These are phyloP conservation scores for Monosporascus sp. DNA, from an alignment of 2,329 filamentous ascomycete genomes.

Conservation along the genomic window DNA sequence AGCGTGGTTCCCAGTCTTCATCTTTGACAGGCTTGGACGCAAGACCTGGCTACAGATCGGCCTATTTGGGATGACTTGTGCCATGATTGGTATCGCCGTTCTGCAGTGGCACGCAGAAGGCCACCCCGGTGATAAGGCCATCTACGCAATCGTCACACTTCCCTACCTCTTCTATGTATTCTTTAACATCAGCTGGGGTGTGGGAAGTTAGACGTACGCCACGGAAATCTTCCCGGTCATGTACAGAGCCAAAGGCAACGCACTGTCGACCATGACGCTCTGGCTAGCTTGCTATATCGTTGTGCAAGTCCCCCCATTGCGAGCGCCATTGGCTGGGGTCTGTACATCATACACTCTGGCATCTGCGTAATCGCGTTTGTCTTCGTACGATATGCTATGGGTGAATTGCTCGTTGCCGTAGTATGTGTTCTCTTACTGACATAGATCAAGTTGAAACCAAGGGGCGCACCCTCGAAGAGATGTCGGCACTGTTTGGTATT, in stretches of 20 bases:
- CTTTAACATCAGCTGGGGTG: slow-evolving; percentile 22
- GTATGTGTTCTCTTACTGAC: background rate
- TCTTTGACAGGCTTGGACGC: slow-evolving; percentile 20
- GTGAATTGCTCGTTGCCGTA: slow-evolving; percentile 1
- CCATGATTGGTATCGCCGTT: slow-evolving; percentile 17
- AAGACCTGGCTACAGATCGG: slow-evolving; percentile 20
- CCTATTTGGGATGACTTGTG: slow-evolving; percentile 16
- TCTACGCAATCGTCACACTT: slow-evolving; percentile 19
- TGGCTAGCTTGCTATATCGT: slow-evolving; percentile 22
- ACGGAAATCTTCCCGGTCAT: slow-evolving; percentile 21
- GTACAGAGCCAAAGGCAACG: slow-evolving; percentile 19
- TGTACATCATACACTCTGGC: slow-evolving; percentile 20
- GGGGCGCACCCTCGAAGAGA: slow-evolving; percentile 15
- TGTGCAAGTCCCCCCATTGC: slow-evolving; percentile 18
- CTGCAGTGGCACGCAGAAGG: slow-evolving; percentile 19
- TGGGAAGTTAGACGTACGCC: slow-evolving; percentile 20
- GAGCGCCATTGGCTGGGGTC: slow-evolving; percentile 18
- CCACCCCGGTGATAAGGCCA: slow-evolving; percentile 10
- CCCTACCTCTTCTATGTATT: slow-evolving; percentile 18
- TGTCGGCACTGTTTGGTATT: slow-evolving; percentile 13
- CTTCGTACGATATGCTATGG: slow-evolving; percentile 21
- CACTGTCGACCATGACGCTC: slow-evolving; percentile 20
- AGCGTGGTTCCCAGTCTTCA: slow-evolving; percentile 20
- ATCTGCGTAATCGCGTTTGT: slow-evolving; percentile 21
- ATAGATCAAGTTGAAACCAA: slow-evolving; percentile 12